These are phyloP conservation scores for Fusarium sp. DNA, from an alignment of 2,329 filamentous ascomycete genomes.

Conservation along the genomic window DNA sequence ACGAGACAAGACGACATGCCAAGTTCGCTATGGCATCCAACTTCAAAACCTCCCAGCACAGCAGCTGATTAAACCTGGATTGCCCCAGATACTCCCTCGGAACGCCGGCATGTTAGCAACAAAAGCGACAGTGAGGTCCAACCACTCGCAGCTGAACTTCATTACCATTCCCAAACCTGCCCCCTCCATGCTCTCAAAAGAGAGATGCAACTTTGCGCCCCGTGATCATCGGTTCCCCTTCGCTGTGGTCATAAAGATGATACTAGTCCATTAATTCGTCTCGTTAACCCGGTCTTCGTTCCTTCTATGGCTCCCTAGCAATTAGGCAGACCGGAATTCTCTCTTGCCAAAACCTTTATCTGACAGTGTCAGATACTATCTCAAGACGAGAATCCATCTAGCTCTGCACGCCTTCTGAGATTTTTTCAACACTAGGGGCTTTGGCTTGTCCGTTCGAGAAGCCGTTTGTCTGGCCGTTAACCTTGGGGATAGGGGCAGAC, in stretches of 20 bases:
- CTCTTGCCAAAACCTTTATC: not conserved
- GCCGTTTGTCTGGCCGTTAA: slow-evolving; percentile 39
- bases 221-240: slow-evolving; percentile 15
- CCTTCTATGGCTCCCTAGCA: not conserved
- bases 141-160: slow-evolving; percentile 33
- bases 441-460: slow-evolving; percentile 29
- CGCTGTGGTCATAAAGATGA: slow-evolving; percentile 40
- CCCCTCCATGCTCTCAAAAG: slow-evolving; percentile 21
- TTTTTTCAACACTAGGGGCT: slow-evolving; percentile 36
- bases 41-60: slow-evolving; percentile 6
- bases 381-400: slow-evolving; percentile 12
- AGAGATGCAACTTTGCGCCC: slow-evolving; percentile 30
- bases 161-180: slow-evolving; percentile 22
- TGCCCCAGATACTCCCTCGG: slow-evolving; percentile 23
- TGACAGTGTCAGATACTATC: slow-evolving; percentile 1
- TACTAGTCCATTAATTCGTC: slow-evolving; percentile 43
- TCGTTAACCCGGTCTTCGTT: slow-evolving; percentile 25
- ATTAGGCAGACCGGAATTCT: slow-evolving; percentile 1
- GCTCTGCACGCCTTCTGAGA: slow-evolving; percentile 30
- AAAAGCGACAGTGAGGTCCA: slow-evolving; percentile 40
- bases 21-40: slow-evolving; percentile 9
- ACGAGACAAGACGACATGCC: slow-evolving; percentile 12
- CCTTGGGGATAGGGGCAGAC: slow-evolving; percentile 45
- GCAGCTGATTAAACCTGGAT: slow-evolving; percentile 31
- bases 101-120: slow-evolving; percentile 38